Conservation (phyloP, 306 rosid genomes). For the Chamaecrista fasciculata region DNA sequence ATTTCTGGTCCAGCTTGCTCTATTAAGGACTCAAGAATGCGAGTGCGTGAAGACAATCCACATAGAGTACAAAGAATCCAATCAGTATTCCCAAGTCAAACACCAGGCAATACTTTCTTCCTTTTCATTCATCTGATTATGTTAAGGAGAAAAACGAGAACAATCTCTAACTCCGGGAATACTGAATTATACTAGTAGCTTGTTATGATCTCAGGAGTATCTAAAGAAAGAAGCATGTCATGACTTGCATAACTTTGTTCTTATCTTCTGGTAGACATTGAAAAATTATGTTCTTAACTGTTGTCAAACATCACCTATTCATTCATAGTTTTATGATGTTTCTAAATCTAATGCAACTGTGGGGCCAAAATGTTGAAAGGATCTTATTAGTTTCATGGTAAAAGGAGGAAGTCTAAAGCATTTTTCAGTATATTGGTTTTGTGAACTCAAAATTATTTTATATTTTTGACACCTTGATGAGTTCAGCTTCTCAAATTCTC, state of each 20-base stretch:
- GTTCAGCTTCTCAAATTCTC: conserved; percentile 1
- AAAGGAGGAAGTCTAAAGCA: conserved; percentile 11
- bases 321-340: not conserved
- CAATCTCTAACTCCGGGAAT: not conserved
- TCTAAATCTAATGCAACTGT: conserved; percentile 8
- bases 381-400: not conserved
- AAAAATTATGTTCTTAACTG: conserved; percentile 7
- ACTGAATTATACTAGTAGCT: not conserved
- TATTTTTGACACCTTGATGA: conserved; percentile 13
- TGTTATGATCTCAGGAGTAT: conserved; percentile 5
- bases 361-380: conserved; percentile 9
- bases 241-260: conserved; percentile 3
- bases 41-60: conserved; percentile 37
- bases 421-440: not conserved
- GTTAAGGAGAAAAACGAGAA: not conserved
- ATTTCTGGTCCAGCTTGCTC: conserved; percentile 55
- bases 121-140: conserved; percentile 24
- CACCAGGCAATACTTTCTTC: conserved; percentile 56
- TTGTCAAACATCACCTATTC: not conserved
- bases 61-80: conserved; percentile 45
- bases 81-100: conserved; percentile 42
- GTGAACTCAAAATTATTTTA: conserved; percentile 13
- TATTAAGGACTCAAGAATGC: conserved; percentile 41
- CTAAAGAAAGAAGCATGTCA: not conserved
- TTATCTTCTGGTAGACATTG: not conserved